Conservation (phyloP, 2,329 filamentous ascomycete species). For the Diaporthe humulicola region DNA sequence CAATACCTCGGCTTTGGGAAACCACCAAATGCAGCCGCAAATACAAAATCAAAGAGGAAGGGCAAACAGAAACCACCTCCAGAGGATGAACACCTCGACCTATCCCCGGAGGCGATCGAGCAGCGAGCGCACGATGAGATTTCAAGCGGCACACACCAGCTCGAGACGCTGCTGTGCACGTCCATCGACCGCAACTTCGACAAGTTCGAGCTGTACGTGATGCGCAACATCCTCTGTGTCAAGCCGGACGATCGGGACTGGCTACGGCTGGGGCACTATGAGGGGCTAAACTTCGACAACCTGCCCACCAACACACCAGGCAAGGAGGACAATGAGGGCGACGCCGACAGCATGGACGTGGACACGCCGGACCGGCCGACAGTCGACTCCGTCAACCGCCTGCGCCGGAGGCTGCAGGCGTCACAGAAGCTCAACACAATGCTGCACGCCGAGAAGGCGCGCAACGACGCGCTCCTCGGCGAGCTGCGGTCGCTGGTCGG, state of each 20-base stretch:
- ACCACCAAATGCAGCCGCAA: not conserved
- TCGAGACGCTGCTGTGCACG: constrained; percentile 85
- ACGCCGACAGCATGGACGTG: constrained; percentile 43
- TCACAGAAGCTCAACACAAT: constrained; percentile 81
- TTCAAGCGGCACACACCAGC: constrained; percentile 87
- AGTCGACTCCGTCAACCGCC: constrained; percentile 76
- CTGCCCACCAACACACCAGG: constrained; percentile 5
- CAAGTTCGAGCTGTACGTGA: constrained; percentile 88
- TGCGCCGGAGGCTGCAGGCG: constrained; percentile 81
- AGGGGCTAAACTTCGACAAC: constrained; percentile 68
- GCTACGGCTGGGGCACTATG: constrained; percentile 88
- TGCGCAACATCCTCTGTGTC: constrained; percentile 86
- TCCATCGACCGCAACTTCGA: constrained; percentile 89
- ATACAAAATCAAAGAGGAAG: constrained; percentile 48
- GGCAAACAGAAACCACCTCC: constrained; percentile 34
- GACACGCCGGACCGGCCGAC: constrained; percentile 59
- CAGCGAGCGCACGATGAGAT: constrained; percentile 77
- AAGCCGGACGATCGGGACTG: constrained; percentile 78
- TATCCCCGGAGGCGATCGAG: constrained; percentile 48
- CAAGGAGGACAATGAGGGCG: constrained; percentile 37
- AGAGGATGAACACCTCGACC: constrained; percentile 35
- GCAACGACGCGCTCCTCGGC: constrained; percentile 78
- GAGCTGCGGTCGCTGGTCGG: constrained; percentile 67
- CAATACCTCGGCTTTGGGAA: constrained; percentile 83
- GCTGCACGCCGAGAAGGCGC: constrained; percentile 76